A percentile compares a stretch with the other conserved stretches of the same genome.
phyloP scores from a whole-genome alignment of 2,329 filamentous ascomycete species.

The Fusarium agapanthi region DNA sequence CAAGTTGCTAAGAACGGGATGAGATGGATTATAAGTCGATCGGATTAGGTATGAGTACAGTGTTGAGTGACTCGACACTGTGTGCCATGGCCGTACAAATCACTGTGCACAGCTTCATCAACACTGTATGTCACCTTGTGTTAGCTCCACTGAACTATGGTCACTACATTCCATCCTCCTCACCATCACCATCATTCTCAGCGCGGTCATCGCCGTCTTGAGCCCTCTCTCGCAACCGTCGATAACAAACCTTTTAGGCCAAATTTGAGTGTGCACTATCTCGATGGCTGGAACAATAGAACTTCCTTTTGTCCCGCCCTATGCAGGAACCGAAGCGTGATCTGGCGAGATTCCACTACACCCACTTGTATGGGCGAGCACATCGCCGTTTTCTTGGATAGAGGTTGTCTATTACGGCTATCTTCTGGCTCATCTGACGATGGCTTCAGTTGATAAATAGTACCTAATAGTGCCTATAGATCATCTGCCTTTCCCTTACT shows the following conservation, averaged over 20 bases:
- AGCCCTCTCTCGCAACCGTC: neutral
- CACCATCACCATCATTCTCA: conserved; percentile 2
- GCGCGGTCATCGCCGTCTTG: neutral
- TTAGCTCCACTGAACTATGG: neutral
- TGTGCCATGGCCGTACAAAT: accelerated
- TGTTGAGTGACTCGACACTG: accelerated
- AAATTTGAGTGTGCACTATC: neutral
- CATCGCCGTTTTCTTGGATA: neutral
- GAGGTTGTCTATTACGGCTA: neutral
- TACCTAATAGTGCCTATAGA: neutral
- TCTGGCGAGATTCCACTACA: neutral
- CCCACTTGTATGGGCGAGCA: neutral
- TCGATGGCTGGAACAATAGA: neutral
- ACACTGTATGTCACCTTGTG: neutral
- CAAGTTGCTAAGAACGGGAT: neutral
- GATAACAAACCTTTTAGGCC: neutral
- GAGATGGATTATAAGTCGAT: conserved; percentile 1
- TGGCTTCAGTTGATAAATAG: neutral
- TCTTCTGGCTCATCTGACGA: neutral
- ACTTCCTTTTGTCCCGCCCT: neutral
- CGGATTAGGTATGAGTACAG: neutral
- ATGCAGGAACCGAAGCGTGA: neutral
- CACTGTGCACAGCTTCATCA: accelerated
- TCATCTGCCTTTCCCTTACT: neutral
- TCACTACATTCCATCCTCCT: conserved; percentile 27